Evolutionary conservation across 257 asterid species (phyloP), one percentile per base, ranked within the genome.

Genomic region (Penstemon newberryi): DNA sequence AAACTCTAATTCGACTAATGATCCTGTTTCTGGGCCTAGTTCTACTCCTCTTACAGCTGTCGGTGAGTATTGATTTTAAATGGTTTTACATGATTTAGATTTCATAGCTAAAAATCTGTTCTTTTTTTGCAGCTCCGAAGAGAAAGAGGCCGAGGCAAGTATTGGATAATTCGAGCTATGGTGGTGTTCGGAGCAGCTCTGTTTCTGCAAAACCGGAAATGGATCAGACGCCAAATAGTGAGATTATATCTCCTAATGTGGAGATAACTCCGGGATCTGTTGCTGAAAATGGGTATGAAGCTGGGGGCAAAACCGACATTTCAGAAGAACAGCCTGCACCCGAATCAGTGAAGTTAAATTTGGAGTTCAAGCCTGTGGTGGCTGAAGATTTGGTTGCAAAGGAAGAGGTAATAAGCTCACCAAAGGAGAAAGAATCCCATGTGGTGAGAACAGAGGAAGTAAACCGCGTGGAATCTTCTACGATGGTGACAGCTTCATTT

Each of bases 111-210:
- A 68, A 50, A 41, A 7, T 61, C 13, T 43, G 8, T 0, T 25
- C 56, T 63, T 15, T 3, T 44, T 78, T 67, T 51, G 60, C 82
- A 92, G 98, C 95, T 73, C 98, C 96, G 0, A 92, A 86, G 85
- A 82, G 98, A 47, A 89, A 92, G 77, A 81, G 86, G 52, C 98
- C 96, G 4, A 77, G 96, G 60, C 98, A 89, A 54, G 79, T 89
- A 18, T 74, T 81, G 55, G 96, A 92, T 39, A 84, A 70, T 65
- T 67, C 84, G 10, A 72, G 76, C 74, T 79, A 40, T 5, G 75
- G 81, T 43, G 81, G 81, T 43, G 81, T 70, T 36, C 77, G 90
- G 61, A 81, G 85, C 72, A 81, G 88, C 62, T 83, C 95, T 8
- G 45, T 82, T 67, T 73, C 77, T 3, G 77, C 77, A 4, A 89